These are phyloP conservation scores for Phytophthora brassicae DNA, from an alignment of 352 stramenopile species.

Conservation along the genomic window DNA sequence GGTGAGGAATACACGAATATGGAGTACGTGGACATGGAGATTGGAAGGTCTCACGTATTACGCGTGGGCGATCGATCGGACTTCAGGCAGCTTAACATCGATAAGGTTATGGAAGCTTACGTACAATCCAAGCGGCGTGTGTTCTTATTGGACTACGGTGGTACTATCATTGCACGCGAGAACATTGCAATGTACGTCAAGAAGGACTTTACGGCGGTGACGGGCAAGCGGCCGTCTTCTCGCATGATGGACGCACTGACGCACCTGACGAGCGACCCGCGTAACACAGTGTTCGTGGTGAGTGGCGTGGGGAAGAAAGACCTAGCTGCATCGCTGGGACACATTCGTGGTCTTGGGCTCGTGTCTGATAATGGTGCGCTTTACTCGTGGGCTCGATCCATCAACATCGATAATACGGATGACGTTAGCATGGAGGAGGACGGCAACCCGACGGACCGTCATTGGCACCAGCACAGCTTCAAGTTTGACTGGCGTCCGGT, in stretches of 20 bases:
- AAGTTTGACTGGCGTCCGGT: conserved; percentile 92
- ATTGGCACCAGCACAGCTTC: conserved; percentile 80
- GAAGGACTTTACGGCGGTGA: conserved; percentile 94
- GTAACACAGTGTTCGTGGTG: conserved; percentile 98
- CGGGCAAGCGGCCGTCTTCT: conserved; percentile 88
- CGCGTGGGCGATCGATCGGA: conserved; percentile 67
- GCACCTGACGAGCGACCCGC: conserved; percentile 87
- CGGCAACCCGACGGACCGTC: conserved; percentile 34
- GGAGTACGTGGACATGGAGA: conserved; percentile 89
- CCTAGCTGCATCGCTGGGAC: conserved; percentile 89
- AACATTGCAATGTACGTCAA: conserved; percentile 97
- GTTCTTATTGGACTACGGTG: conserved; percentile 98
- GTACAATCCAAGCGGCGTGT: conserved; percentile 85
- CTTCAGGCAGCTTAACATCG: conserved; percentile 86
- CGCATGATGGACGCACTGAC: conserved; percentile 90
- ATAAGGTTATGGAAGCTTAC: conserved; percentile 86
- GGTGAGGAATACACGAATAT: conserved; percentile 82
- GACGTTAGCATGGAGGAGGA: conserved; percentile 32
- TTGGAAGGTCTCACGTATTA: conserved; percentile 71
- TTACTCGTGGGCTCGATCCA: conserved; percentile 88
- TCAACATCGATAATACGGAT: conserved; percentile 47
- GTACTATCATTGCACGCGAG: conserved; percentile 92
- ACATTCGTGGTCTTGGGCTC: conserved; percentile 92
- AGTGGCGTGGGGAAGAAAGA: conserved; percentile 92
- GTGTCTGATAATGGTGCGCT: conserved; percentile 94